Conservation (phyloP, 2,329 filamentous ascomycete genomes). For the Tetracladium maxilliforme region DNA sequence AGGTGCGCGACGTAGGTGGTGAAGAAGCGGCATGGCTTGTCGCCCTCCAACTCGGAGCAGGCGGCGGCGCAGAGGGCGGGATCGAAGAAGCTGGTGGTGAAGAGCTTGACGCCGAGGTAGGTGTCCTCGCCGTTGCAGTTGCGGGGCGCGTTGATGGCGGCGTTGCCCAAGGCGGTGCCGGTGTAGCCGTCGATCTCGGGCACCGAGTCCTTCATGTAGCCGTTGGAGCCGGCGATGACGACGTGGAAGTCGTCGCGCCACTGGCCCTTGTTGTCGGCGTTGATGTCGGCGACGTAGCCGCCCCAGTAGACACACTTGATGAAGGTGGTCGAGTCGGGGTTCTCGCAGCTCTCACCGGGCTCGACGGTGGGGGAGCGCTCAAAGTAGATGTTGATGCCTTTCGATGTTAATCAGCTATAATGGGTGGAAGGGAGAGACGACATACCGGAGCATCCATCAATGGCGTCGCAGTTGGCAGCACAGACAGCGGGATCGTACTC, state of each 20-base stretch:
- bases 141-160: conserved; percentile 16
- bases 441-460: conserved; percentile 11
- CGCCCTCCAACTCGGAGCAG: conserved; percentile 9
- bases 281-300: conserved; percentile 8
- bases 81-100: conserved; percentile 14
- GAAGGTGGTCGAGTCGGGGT: conserved; percentile 16
- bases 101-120: conserved; percentile 12
- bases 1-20: conserved; percentile 21
- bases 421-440: too few species aligned
- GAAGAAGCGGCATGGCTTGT: conserved; percentile 15
- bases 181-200: conserved; percentile 8
- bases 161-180: conserved; percentile 12
- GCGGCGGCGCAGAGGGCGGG: conserved; percentile 13
- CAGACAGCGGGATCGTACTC: conserved; percentile 15
- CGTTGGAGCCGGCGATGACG: conserved; percentile 25
- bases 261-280: conserved; percentile 16
- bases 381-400: conserved; percentile 19
- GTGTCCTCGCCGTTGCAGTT: conserved; percentile 9
- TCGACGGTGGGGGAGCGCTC: conserved; percentile 17
- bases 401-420: too few species aligned
- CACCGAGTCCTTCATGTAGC: conserved; percentile 12
- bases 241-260: conserved; percentile 17
- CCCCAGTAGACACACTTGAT: conserved; percentile 20
- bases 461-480: conserved; percentile 12
- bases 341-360: conserved; percentile 14